phyloP scores from a whole-genome alignment of 2,329 filamentous ascomycete genomes.

The Acephala macrosclerotiorum region DNA sequence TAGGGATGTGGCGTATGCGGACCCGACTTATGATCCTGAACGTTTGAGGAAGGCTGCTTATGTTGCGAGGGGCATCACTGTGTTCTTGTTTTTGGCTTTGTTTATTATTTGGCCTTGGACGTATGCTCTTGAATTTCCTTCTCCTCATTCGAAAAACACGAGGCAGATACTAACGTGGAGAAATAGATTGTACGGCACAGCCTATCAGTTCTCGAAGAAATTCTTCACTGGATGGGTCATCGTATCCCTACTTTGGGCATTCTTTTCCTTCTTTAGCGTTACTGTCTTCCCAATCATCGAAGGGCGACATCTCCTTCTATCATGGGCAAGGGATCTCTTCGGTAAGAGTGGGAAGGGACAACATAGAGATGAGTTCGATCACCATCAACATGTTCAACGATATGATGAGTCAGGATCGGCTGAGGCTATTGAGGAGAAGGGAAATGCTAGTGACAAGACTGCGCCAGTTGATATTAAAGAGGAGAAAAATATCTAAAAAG shows the following conservation, averaged over 20 bases:
- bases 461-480: neutral
- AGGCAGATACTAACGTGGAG: neutral
- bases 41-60: slow-evolving; percentile 20
- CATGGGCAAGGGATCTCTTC: slow-evolving; percentile 15
- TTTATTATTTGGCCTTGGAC: slow-evolving; percentile 24
- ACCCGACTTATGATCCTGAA: slow-evolving; percentile 23
- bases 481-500: neutral
- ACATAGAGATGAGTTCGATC: slow-evolving; percentile 21
- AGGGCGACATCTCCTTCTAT: slow-evolving; percentile 16
- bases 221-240: slow-evolving; percentile 24
- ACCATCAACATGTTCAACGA: slow-evolving; percentile 16
- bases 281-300: slow-evolving; percentile 19
- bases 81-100: slow-evolving; percentile 23
- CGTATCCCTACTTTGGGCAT: slow-evolving; percentile 20
- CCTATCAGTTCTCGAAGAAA: slow-evolving; percentile 18
- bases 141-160: no score
- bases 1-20: slow-evolving; percentile 18
- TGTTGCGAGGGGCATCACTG: slow-evolving; percentile 17
- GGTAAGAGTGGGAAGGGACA: slow-evolving; percentile 9
- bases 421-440: slow-evolving; percentile 5
- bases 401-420: slow-evolving; percentile 2
- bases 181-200: slow-evolving; percentile 18
- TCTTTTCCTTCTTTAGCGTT: slow-evolving; percentile 22
- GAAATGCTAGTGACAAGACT: neutral
- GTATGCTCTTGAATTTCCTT: slow-evolving; percentile 6